Conservation (phyloP, 2,329 filamentous ascomycete species). For the Penicillium griseofulvum region DNA sequence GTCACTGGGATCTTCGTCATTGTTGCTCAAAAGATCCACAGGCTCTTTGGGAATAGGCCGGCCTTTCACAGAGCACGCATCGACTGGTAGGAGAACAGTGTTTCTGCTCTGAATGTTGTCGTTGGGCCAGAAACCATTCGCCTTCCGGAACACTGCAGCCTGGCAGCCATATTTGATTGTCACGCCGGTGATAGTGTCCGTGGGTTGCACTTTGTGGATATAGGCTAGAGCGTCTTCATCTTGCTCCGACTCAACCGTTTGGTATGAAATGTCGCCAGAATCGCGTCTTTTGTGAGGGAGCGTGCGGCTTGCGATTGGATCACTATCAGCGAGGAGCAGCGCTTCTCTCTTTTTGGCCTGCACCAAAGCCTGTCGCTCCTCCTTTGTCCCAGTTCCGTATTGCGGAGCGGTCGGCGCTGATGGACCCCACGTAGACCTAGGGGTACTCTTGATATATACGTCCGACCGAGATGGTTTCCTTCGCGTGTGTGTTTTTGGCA, state of each 20-base stretch:
- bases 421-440: slow-evolving; percentile 44
- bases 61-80: slow-evolving; percentile 82
- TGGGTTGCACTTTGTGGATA: slow-evolving; percentile 76
- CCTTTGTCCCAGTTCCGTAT: slow-evolving; percentile 40
- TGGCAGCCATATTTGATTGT: slow-evolving; percentile 87
- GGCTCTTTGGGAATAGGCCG: slow-evolving; percentile 48
- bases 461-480: slow-evolving; percentile 42
- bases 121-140: slow-evolving; percentile 92
- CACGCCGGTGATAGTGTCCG: slow-evolving; percentile 87
- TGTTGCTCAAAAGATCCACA: slow-evolving; percentile 27
- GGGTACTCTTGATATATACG: slow-evolving; percentile 25
- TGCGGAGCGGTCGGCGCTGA: slow-evolving; percentile 30
- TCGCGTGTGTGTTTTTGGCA: slow-evolving; percentile 27
- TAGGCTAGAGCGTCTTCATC: slow-evolving; percentile 81
- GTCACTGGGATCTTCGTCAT: slow-evolving; percentile 32
- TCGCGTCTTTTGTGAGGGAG: slow-evolving; percentile 47
- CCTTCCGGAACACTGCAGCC: slow-evolving; percentile 75
- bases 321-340: slow-evolving; percentile 44
- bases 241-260: slow-evolving; percentile 47
- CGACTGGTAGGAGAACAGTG: slow-evolving; percentile 79
- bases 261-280: slow-evolving; percentile 38
- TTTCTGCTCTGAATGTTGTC: slow-evolving; percentile 85
- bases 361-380: slow-evolving; percentile 46
- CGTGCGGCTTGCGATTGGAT: slow-evolving; percentile 34
- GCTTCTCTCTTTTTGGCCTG: slow-evolving; percentile 50